These are phyloP conservation scores for Pilobolus umbonatus DNA, from an alignment of 192 early-diverging fungal genomes.

Conservation along the genomic window DNA sequence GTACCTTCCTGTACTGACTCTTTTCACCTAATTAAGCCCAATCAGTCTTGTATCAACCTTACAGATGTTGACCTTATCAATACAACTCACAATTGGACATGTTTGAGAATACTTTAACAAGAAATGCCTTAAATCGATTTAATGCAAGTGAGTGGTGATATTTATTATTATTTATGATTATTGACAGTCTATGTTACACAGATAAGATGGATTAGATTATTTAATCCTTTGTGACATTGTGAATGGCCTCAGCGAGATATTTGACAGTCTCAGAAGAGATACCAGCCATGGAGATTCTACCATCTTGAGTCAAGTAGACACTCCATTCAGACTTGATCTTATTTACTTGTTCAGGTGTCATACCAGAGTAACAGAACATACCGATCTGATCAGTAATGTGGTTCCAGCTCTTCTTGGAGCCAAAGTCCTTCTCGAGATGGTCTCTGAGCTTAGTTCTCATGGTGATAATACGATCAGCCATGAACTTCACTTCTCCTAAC, in stretches of 20 bases:
- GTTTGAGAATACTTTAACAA: no score
- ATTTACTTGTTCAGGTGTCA: constrained; percentile 86
- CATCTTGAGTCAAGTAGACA: constrained; percentile 91
- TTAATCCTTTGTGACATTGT: constrained; percentile 79
- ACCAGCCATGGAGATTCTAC: constrained; percentile 96
- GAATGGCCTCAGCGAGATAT: constrained; percentile 94
- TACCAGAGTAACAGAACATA: constrained; percentile 98
- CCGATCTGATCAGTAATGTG: constrained; percentile 90
- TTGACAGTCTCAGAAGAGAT: constrained; percentile 90
- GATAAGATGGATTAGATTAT: no score
- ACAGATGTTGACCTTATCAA: no score
- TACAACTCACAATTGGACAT: no score
- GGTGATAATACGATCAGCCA: constrained; percentile 95
- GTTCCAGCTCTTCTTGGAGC: constrained; percentile 74
- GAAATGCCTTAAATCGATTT: no score
- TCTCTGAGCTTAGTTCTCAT: constrained; percentile 75
- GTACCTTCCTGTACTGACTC: no score
- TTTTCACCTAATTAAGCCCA: no score
- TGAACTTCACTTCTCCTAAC: constrained; percentile 87
- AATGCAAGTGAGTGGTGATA: no score
- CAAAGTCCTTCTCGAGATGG: constrained; percentile 79
- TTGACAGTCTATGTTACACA: no score
- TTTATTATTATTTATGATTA: no score
- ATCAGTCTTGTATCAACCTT: no score
- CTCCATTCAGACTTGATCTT: constrained; percentile 77